Conservation (phyloP, 2,329 filamentous ascomycete genomes). For the Ceratocystis cubensis region DNA sequence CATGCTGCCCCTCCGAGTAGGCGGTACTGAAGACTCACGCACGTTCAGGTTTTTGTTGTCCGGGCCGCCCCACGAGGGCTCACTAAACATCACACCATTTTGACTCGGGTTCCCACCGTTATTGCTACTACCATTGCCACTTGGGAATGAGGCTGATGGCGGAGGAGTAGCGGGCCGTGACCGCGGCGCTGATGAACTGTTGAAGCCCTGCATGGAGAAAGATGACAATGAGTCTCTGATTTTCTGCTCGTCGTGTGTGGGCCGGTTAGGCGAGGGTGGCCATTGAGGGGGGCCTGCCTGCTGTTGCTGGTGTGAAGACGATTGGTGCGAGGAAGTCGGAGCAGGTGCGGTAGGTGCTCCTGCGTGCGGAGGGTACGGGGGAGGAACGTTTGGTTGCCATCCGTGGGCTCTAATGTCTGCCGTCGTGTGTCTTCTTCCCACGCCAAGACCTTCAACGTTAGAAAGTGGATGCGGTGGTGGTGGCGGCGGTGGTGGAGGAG, state of each 20-base stretch:
- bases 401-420: slow-evolving; percentile 86
- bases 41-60: slow-evolving; percentile 40
- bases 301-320: slow-evolving; percentile 30
- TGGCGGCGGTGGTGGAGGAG: slow-evolving; percentile 55
- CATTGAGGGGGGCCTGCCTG: slow-evolving; percentile 41
- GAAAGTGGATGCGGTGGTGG: slow-evolving; percentile 53
- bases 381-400: slow-evolving; percentile 28
- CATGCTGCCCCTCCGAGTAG: slow-evolving; percentile 48
- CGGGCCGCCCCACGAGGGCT: slow-evolving; percentile 43
- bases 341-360: slow-evolving; percentile 41
- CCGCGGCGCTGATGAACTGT: slow-evolving; percentile 32
- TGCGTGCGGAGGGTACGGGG: slow-evolving; percentile 30
- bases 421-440: slow-evolving; percentile 72
- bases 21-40: slow-evolving; percentile 44
- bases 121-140: slow-evolving; percentile 28
- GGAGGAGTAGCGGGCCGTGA: slow-evolving; percentile 45
- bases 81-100: slow-evolving; percentile 31
- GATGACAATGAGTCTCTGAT: slow-evolving; percentile 44
- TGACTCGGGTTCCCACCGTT: slow-evolving; percentile 28
- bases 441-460: slow-evolving; percentile 50
- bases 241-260: slow-evolving; percentile 40
- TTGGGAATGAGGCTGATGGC: slow-evolving; percentile 34
- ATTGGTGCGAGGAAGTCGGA: slow-evolving; percentile 45
- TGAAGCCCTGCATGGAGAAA: slow-evolving; percentile 38
- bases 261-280: slow-evolving; percentile 43